Base-by-base conservation (phyloP, 2,329 filamentous ascomycete species). In the Dothideomycetes sp. region DNA sequence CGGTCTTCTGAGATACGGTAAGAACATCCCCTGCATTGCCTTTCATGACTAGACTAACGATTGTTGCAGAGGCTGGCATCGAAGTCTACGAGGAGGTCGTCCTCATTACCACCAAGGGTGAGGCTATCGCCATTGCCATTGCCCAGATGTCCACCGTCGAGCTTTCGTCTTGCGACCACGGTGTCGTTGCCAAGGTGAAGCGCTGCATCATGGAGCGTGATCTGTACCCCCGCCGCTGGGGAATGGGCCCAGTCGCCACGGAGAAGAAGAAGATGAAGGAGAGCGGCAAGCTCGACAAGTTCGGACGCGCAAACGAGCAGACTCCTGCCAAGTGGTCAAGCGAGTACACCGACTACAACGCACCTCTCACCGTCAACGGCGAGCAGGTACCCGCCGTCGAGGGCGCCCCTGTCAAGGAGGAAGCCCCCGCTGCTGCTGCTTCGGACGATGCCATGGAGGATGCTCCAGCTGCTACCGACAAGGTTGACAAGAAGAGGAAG, bases 251-350 rank as follows among this genome's bases (percentile, higher is more conserved):
- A 38, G 81, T 89, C 45, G 91, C 91, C 36, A 68, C 82, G 36
- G 87, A 96, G 75, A 98, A 98, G 80, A 98, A 98, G 83, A 95
- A 96, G 78, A 79, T 98, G 72, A 96, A 96, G 79, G 85, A 88
- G 38, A 84, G 86, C 52, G 91, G 91, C 64, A 94, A 95, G 69
- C 81, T 98, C 45, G 91, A 98, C 72, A 98, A 98, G 80, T 96
- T 79, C 54, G 91, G 91, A 51, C 81, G 88, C 43, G 65, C 84
- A 53, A 98, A 96, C 64, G 89, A 95, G 62, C 78, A 80, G 48
- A 98, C 91, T 4, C 91, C 91, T 18, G 79, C 87, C 53, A 85
- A 91, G 66, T 98, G 91, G 91, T 87, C 84, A 52, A 67, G 75
- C 29, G 83, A 84, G 50, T 98, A 98, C 75, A 89, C 87, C 66